Evolutionary conservation across 352 stramenopile genomes (phyloP).

Genomic region (Saprolegnia parasitica): DNA sequence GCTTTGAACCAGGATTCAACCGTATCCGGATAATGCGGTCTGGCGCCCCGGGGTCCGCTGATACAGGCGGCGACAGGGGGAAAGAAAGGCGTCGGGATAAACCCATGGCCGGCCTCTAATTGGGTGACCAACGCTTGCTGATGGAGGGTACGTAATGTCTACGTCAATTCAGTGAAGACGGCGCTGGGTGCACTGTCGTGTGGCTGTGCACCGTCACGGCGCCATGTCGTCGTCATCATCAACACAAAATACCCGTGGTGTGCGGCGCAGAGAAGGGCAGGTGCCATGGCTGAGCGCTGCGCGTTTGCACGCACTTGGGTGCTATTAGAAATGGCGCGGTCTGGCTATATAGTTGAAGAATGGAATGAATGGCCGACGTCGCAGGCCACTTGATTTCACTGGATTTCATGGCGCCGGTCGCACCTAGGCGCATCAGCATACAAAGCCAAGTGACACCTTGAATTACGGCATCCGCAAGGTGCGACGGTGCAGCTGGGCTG

Average conservation of each 20-base stretch:
- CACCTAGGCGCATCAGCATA: not conserved
- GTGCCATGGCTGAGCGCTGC: not conserved
- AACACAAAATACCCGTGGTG: too few species aligned
- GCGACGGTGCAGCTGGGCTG: not conserved
- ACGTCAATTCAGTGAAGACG: not conserved
- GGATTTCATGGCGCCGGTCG: not conserved
- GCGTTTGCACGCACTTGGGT: slow-evolving; percentile 2
- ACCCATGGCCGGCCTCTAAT: not conserved
- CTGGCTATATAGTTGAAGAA: not conserved
- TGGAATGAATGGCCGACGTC: not conserved
- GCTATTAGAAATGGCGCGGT: not conserved
- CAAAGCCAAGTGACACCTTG: slow-evolving; percentile 14
- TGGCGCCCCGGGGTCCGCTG: too few species aligned
- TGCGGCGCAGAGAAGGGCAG: too few species aligned
- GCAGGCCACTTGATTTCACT: slow-evolving; percentile 16
- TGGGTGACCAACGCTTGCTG: not conserved
- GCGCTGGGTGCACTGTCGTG: not conserved
- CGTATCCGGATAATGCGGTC: too few species aligned
- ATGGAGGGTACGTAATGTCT: not conserved
- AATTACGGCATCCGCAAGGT: not conserved
- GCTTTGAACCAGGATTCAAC: too few species aligned
- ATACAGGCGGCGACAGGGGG: too few species aligned
- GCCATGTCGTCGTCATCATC: too few species aligned
- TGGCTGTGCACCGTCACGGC: too few species aligned
- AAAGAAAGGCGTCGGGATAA: not conserved